phyloP scores from a whole-genome alignment of 768 basidiomycete genomes.

The Mycena vitilis region DNA sequence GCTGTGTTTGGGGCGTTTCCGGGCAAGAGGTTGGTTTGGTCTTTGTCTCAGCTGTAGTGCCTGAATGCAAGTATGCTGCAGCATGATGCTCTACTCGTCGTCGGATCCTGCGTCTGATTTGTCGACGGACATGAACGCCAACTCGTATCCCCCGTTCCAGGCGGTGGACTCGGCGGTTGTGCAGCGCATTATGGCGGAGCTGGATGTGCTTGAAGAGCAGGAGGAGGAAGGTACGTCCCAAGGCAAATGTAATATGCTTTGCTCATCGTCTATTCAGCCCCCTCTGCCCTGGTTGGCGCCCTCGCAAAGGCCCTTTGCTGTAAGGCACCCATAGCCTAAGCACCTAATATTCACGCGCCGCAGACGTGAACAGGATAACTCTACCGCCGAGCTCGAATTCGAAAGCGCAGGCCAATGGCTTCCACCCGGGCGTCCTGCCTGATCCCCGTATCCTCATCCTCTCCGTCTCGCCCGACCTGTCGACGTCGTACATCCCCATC shows the following conservation, averaged over 20 bases:
- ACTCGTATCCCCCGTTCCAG: conserved; percentile 88
- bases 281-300: conserved; percentile 85
- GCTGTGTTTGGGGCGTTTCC: conserved; percentile 93
- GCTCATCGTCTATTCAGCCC: conserved; percentile 50
- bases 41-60: too few relatives aligned
- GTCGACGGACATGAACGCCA: conserved; percentile 65
- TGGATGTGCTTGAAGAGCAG: conserved; percentile 62
- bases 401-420: conserved; percentile 44
- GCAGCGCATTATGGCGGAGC: conserved; percentile 67
- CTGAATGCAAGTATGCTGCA: conserved; percentile 42
- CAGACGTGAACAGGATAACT: conserved; percentile 57
- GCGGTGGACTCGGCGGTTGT: conserved; percentile 77
- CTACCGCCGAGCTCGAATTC: conserved; percentile 45
- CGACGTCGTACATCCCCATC: conserved; percentile 93
- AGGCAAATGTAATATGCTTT: conserved; percentile 11
- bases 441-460: conserved; percentile 69
- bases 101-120: conserved; percentile 55
- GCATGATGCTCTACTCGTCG: conserved; percentile 83
- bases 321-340: conserved; percentile 46
- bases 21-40: conserved; percentile 73
- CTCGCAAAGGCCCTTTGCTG: conserved; percentile 94
- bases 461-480: conserved; percentile 91
- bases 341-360: not conserved
- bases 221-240: conserved; percentile 61
- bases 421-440: conserved; percentile 47